phyloP scores from a whole-genome alignment of 768 basidiomycete genomes.

The Sarcodon aspratus region DNA sequence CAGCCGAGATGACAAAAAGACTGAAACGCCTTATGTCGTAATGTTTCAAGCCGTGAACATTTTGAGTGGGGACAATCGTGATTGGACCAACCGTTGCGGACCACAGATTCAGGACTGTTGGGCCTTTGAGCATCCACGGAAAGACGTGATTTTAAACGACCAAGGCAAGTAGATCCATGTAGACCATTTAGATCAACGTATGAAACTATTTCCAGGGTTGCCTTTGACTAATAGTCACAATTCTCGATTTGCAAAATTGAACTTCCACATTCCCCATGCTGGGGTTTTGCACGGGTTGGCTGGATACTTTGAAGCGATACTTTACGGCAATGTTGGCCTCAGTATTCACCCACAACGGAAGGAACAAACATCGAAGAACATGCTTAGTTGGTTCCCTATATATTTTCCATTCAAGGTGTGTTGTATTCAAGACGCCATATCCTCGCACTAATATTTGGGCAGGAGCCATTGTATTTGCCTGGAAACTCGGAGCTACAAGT shows the following conservation, averaged over 20 bases:
- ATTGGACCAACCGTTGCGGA: conserved; percentile 58
- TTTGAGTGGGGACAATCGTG: conserved; percentile 65
- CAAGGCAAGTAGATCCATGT: conserved; percentile 35
- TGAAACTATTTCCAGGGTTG: conserved; percentile 38
- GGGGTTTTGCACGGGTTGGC: conserved; percentile 90
- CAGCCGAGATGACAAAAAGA: conserved; percentile 52
- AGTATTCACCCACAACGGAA: conserved; percentile 91
- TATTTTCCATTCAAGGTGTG: conserved; percentile 89
- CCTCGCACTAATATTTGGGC: not conserved
- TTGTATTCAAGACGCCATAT: conserved; percentile 5
- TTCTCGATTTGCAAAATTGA: conserved; percentile 71
- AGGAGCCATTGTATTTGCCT: conserved; percentile 93
- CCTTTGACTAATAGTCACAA: conserved; percentile 97
- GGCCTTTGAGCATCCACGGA: conserved; percentile 91
- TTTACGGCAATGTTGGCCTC: conserved; percentile 84
- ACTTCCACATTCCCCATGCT: conserved; percentile 91
- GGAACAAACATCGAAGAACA: conserved; percentile 81
- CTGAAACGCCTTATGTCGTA: conserved; percentile 97
- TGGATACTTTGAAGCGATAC: conserved; percentile 92
- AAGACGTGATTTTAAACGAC: conserved; percentile 63
- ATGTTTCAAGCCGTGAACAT: conserved; percentile 95
- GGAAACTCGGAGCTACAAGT: conserved; percentile 88
- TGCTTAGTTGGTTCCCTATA: conserved; percentile 98
- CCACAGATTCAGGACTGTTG: conserved; percentile 88
- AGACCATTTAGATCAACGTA: not conserved